These are phyloP conservation scores for Septoria linicola DNA, from an alignment of 2,329 filamentous ascomycete species.

Conservation along the genomic window DNA sequence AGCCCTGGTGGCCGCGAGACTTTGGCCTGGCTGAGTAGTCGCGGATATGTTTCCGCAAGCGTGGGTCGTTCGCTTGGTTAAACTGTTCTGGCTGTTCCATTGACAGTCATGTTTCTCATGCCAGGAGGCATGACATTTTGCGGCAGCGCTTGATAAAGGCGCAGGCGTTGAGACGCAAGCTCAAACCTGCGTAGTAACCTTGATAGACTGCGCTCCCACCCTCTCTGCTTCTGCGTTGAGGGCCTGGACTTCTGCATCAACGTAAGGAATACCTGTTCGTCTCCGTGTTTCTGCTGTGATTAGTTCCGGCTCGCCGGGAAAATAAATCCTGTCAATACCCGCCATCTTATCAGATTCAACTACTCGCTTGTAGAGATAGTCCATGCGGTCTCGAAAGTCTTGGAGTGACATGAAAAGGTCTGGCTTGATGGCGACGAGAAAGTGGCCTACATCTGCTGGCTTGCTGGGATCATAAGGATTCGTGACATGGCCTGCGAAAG, in stretches of 20 bases:
- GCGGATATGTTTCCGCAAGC: too few species aligned
- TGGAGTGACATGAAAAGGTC: constrained; percentile 39
- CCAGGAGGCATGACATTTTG: too few species aligned
- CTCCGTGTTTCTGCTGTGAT: constrained; percentile 46
- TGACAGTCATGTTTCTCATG: too few species aligned
- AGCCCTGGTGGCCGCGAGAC: too few species aligned
- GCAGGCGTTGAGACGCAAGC: too few species aligned
- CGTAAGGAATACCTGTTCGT: constrained; percentile 51
- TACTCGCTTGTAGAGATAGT: constrained; percentile 58
- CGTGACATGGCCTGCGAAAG: constrained; percentile 74
- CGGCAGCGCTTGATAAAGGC: too few species aligned
- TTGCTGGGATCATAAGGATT: constrained; percentile 66
- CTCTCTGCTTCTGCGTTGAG: constrained; percentile 52
- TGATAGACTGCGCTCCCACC: constrained; percentile 38
- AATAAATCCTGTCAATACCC: constrained; percentile 57
- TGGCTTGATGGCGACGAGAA: constrained; percentile 39
- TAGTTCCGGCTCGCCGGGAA: constrained; percentile 59
- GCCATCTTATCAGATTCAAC: constrained; percentile 53
- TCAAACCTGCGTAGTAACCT: not conserved
- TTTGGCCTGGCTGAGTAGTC: too few species aligned
- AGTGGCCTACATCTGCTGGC: constrained; percentile 45
- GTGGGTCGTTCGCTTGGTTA: too few species aligned
- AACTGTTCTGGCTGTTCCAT: too few species aligned
- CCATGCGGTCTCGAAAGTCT: constrained; percentile 49
- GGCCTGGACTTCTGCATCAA: constrained; percentile 49